Evolutionary conservation across 768 basidiomycete species (phyloP).

Genomic region (Pisolithus orientalis): DNA sequence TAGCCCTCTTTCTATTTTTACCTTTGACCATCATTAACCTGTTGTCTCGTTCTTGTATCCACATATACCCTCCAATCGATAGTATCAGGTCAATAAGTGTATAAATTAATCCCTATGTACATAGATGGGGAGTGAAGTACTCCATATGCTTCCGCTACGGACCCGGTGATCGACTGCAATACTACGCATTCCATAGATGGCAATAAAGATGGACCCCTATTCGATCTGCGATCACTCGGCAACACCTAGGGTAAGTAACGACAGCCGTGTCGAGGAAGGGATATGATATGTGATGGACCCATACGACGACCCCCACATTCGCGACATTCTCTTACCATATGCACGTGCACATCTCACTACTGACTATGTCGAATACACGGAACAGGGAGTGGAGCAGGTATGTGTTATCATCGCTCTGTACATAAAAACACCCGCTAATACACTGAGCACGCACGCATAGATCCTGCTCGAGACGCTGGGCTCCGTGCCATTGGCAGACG

Average conservation of each 20-base stretch:
- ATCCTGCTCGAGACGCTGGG: constrained; percentile 35
- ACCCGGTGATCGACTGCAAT: too few species aligned
- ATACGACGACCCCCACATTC: constrained; percentile 36
- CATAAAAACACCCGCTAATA: constrained; percentile 6
- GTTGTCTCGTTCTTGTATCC: too few species aligned
- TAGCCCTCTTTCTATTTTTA: too few species aligned
- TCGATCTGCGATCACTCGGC: too few species aligned
- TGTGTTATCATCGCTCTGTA: neutral
- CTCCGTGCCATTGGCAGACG: constrained; percentile 43
- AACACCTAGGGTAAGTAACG: constrained; percentile 7
- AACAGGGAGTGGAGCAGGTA: constrained; percentile 43
- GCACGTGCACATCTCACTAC: constrained; percentile 45
- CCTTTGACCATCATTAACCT: too few species aligned
- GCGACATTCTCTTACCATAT: constrained; percentile 48
- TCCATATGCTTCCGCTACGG: constrained; percentile 18
- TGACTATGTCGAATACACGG: constrained; percentile 51
- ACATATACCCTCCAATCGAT: too few species aligned
- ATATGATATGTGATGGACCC: too few species aligned
- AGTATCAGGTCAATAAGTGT: too few species aligned
- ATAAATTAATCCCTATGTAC: too few species aligned
- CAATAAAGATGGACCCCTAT: too few species aligned
- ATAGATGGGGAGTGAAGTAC: too few species aligned
- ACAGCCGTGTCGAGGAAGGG: constrained; percentile 24
- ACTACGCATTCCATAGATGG: too few species aligned
- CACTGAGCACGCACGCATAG: constrained; percentile 17